A percentile compares a stretch with the other conserved stretches of the same genome.
These are phyloP conservation scores for Kondoa malvinella DNA, from an alignment of 768 basidiomycete species.

Conservation along the genomic window DNA sequence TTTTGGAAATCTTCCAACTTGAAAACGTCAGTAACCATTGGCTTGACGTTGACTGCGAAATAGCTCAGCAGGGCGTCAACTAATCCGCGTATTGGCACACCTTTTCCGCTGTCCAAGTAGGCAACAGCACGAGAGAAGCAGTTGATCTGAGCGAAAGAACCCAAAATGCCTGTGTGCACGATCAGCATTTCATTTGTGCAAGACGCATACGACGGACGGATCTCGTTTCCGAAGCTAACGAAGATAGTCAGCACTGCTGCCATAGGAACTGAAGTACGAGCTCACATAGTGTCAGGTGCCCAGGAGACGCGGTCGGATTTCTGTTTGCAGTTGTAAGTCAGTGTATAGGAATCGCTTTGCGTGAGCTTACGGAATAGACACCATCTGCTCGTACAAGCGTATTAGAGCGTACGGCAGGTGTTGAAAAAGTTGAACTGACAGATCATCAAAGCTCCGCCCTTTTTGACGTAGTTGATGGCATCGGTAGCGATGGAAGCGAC, in stretches of 20 bases:
- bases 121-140: constrained; percentile 83
- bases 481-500: constrained; percentile 74
- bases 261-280: too few species aligned
- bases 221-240: too few species aligned
- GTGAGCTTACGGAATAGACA: not conserved
- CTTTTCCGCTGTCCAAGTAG: constrained; percentile 71
- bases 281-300: constrained; percentile 28
- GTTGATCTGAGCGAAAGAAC: constrained; percentile 43
- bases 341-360: too few species aligned
- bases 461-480: constrained; percentile 70
- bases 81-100: too few species aligned
- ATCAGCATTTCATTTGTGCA: too few species aligned
- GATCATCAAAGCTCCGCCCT: constrained; percentile 58
- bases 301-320: constrained; percentile 14
- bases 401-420: not conserved
- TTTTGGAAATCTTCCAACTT: constrained; percentile 46
- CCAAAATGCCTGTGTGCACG: too few species aligned
- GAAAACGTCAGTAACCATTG: too few species aligned
- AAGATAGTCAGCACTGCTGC: too few species aligned
- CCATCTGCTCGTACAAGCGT: not conserved
- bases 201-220: too few species aligned
- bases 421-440: not conserved
- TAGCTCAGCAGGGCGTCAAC: too few species aligned
- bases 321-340: too few species aligned
- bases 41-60: not conserved